Percentiles rank a stretch among this genome's conserved stretches.
These are phyloP conservation scores for Pythium biforme DNA, from an alignment of 352 stramenopile species.

Conservation along the genomic window DNA sequence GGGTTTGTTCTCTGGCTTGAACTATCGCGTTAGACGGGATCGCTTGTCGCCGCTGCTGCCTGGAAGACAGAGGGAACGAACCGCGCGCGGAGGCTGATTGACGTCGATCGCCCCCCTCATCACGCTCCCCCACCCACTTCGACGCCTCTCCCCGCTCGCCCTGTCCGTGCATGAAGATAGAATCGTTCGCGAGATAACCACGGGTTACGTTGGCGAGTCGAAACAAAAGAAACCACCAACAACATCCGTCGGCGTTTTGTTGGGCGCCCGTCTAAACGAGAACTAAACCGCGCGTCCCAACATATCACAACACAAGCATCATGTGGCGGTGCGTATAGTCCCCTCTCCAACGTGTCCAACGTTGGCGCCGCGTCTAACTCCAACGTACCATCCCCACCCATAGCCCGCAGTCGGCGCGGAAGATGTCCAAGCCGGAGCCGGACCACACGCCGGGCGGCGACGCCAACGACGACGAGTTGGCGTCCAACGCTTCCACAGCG, in stretches of 20 bases:
- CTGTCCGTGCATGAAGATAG: conserved; percentile 7
- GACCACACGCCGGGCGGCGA: conserved; percentile 4
- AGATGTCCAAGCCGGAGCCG: conserved; percentile 11
- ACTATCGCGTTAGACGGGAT: conserved; percentile 28
- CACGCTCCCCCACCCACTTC: background rate
- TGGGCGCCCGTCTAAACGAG: background rate
- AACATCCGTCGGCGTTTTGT: background rate
- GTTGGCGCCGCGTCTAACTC: conserved; percentile 1
- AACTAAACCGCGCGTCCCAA: background rate
- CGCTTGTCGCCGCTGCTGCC: conserved; percentile 8
- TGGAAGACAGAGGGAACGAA: conserved; percentile 9
- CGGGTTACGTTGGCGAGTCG: background rate
- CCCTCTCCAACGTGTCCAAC: background rate
- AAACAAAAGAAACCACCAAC: background rate
- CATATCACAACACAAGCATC: background rate
- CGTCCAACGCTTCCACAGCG: conserved; percentile 11
- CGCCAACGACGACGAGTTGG: conserved; percentile 3
- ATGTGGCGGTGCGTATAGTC: conserved; percentile 14
- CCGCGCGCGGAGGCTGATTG: background rate
- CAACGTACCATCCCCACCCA: no score
- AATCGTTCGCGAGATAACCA: conserved; percentile 3
- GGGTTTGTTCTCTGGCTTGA: conserved; percentile 22
- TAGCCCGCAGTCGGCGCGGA: conserved; percentile 9
- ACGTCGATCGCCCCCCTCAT: background rate
- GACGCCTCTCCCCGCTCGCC: background rate